phyloP scores from a whole-genome alignment of 371 early-diverging fungal genomes.

The Mortierella sp. region DNA sequence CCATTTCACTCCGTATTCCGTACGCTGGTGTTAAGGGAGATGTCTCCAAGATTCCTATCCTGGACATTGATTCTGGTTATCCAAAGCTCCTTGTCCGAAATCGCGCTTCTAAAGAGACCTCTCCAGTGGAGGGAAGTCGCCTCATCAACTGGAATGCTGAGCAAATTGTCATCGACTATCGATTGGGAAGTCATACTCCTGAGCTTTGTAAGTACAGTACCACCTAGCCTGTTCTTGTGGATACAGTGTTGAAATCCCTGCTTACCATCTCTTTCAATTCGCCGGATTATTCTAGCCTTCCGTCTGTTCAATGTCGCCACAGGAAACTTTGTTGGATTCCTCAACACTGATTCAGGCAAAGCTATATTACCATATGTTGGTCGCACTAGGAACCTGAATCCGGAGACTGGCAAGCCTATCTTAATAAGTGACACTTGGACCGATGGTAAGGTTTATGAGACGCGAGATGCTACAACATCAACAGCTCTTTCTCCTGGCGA shows the following conservation, averaged over 20 bases:
- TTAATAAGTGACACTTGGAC: constrained; percentile 15
- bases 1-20: constrained; percentile 57
- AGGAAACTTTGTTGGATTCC: constrained; percentile 22
- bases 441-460: constrained; percentile 11
- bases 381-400: constrained; percentile 21
- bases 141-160: constrained; percentile 25
- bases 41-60: constrained; percentile 59
- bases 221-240: too few relatives aligned
- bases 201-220: constrained; percentile 6
- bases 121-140: constrained; percentile 10
- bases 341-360: constrained; percentile 19
- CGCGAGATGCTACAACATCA: constrained; percentile 4
- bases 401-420: constrained; percentile 3
- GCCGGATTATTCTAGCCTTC: not conserved
- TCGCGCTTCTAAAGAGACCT: constrained; percentile 9
- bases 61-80: constrained; percentile 48
- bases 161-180: constrained; percentile 10
- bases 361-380: constrained; percentile 6
- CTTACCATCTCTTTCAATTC: too few relatives aligned
- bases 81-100: constrained; percentile 16
- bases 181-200: constrained; percentile 48
- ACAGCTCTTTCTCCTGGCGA: constrained; percentile 20
- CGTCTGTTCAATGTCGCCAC: constrained; percentile 10
- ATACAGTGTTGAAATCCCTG: too few relatives aligned
- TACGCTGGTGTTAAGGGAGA: constrained; percentile 68